phyloP scores from a whole-genome alignment of 441 rosid genomes.

The Kokia cookei region DNA sequence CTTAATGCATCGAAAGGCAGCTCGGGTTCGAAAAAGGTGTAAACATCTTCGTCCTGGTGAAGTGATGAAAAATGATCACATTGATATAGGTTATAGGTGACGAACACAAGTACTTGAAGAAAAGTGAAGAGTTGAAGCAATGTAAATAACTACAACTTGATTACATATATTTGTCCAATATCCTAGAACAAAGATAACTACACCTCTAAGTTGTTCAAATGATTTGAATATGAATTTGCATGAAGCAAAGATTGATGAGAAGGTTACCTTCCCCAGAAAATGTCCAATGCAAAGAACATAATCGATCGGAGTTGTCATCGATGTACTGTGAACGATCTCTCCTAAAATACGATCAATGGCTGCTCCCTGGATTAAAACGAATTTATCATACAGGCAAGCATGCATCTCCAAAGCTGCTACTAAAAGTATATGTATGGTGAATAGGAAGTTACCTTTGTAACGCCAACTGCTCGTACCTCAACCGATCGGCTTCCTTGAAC shows the following conservation, averaged over 20 bases:
- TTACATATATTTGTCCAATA: background rate
- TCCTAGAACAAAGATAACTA: background rate
- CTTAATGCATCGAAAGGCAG: constrained; percentile 60
- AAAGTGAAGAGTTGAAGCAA: background rate
- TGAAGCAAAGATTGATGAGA: background rate
- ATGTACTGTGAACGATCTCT: constrained; percentile 89
- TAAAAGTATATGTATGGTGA: background rate
- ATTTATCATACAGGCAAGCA: constrained; percentile 1
- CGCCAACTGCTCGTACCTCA: constrained; percentile 97
- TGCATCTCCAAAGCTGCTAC: background rate
- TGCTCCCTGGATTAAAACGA: constrained; percentile 60
- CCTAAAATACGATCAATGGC: constrained; percentile 95
- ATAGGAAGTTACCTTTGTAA: constrained; percentile 64
- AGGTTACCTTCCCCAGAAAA: constrained; percentile 84
- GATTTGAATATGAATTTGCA: background rate
- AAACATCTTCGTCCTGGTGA: constrained; percentile 90
- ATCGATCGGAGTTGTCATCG: constrained; percentile 87
- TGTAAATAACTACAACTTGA: background rate
- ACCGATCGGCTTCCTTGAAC: constrained; percentile 97
- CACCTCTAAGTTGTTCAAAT: background rate
- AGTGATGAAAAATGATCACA: background rate
- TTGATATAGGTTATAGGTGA: background rate
- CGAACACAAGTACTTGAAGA: background rate
- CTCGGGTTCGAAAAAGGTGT: constrained; percentile 91
- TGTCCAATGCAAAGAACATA: constrained; percentile 93